These are phyloP conservation scores for Boletus patriciae DNA, from an alignment of 768 basidiomycete genomes.

Conservation along the genomic window DNA sequence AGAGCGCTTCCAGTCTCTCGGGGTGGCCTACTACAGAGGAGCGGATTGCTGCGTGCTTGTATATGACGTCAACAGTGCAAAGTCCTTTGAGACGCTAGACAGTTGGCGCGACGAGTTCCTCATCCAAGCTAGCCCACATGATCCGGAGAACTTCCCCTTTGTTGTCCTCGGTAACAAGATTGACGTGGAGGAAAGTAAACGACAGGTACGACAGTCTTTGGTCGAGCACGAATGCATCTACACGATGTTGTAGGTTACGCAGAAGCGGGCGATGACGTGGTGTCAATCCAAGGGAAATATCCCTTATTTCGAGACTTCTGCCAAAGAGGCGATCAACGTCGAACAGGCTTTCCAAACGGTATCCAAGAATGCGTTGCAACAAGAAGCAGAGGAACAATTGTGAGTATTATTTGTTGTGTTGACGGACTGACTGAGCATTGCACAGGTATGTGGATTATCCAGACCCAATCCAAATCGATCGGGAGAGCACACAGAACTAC, in stretches of 20 bases:
- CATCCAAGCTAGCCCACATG: slow-evolving; percentile 97
- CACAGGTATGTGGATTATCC: slow-evolving; percentile 97
- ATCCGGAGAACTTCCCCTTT: slow-evolving; percentile 99
- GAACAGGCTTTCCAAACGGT: slow-evolving; percentile 99
- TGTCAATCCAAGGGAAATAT: slow-evolving; percentile 99
- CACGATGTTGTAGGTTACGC: slow-evolving; percentile 68
- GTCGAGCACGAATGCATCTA: not conserved
- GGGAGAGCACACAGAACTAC: slow-evolving; percentile 87
- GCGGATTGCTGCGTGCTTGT: slow-evolving; percentile 99
- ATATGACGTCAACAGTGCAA: slow-evolving; percentile 97
- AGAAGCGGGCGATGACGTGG: slow-evolving; percentile 99
- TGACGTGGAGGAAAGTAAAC: slow-evolving; percentile 97
- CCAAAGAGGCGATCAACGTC: slow-evolving; percentile 99
- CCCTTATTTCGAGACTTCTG: slow-evolving; percentile 99
- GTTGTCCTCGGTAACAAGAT: slow-evolving; percentile 99
- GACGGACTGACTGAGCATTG: slow-evolving; percentile 14
- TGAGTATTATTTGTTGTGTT: slow-evolving; percentile 41
- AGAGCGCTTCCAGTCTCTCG: slow-evolving; percentile 98
- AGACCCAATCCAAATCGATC: slow-evolving; percentile 96
- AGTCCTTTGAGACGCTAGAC: slow-evolving; percentile 98
- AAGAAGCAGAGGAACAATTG: slow-evolving; percentile 96
- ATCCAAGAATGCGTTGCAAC: slow-evolving; percentile 98
- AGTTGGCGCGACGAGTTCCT: slow-evolving; percentile 99
- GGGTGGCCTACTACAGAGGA: slow-evolving; percentile 98
- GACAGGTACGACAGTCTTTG: slow-evolving; percentile 62